Evolutionary conservation across 345 rosid species (phyloP), one percentile per base, ranked within the genome.

Genomic region (Gossypium arboreum): DNA sequence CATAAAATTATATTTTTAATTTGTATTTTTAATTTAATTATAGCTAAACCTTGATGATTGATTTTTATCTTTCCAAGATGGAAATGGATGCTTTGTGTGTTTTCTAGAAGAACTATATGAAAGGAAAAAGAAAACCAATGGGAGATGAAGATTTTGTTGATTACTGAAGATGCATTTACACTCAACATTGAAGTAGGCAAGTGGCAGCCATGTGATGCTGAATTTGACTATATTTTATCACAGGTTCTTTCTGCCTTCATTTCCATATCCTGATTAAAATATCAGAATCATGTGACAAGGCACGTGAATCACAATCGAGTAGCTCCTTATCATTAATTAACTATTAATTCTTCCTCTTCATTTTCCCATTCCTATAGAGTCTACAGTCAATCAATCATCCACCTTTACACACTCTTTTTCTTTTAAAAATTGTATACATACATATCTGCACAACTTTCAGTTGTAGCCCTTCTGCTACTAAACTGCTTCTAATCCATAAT

Each of bases 261-360:
- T n/a, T 16, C 57, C 12, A 15, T 68, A 11, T 10, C 20, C 72
- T 68, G 57, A 50, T 51, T 50, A 50, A 69, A 69, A 43, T 69
- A 69, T 51, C 24, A 51, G 27, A 51, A 27, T 69, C 73, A 69
- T 50, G 73, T 69, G 73, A 4, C 4, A 1, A 5, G 22, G 60
- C 73, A 51, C 45, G 73, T 69, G 73, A 51, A 69, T 69, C 59
- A 9, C 45, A 51, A 51, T 69, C 60, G 39, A 69, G 25, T 25
- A 17, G 22, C 73, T 50, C 52, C 52, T 48, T 12, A 48, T 2
- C 52, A 48, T 48, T 48, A 13, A 13, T 48, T 64, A n/a, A n/a
- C 25, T 20, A 34, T 34, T 34, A 34, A 34, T 34, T 5, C 41
- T 34, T 34, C 7, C 41, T 34, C 41, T 5, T 34, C 41, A 34